Evolutionary conservation across 495 filamentous ascomycete genomes (phyloP), one percentile per base, ranked within the genome.

Genomic region (Xylaria scruposa): DNA sequence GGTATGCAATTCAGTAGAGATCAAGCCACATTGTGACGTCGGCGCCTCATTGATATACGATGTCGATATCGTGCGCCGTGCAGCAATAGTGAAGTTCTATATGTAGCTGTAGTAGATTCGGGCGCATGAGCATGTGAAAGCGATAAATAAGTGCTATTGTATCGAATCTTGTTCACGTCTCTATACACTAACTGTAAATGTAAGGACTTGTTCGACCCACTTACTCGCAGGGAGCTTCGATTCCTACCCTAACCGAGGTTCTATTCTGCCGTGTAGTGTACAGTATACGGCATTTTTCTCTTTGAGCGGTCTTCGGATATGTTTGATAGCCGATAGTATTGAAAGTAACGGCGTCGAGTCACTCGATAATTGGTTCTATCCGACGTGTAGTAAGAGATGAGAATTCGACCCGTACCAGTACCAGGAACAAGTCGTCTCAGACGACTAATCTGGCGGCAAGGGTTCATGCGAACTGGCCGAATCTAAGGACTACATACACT

Each of bases 401-500:
- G 36, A 42, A 62, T 63, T 26, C 3, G 58, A 60, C 58, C 58
- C 58, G 38, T 59, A 36, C 58, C n/a, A 33, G 33, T 60, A 38
- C 21, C 19, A 31, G 24, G 36, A 6, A 38, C 36, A 38, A 38
- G 36, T 38, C 36, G 36, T 38, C 36, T 38, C 6, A 12, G n/a
- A 61, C 13, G 38, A 33, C 36, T 6, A 24, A 61, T 60, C 42
- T 33, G 42, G 56, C 40, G 40, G 67, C 67, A 46, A 47, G 24
- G 56, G 53, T 33, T 60, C 24, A 69, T 60, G 67, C 67, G 40
- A 69, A 69, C 66, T 58, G 53, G 36, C 29, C 42, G 38, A 40
- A 40, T 67, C 7, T 19, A 29, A 66, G 44, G 60, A n/a, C 21
- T 44, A 47, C 19, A 31, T 47, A 42, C 3, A 64, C 40, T 40